Evolutionary conservation across 345 rosid genomes (phyloP).

Genomic region (Euphorbia tirucalli): DNA sequence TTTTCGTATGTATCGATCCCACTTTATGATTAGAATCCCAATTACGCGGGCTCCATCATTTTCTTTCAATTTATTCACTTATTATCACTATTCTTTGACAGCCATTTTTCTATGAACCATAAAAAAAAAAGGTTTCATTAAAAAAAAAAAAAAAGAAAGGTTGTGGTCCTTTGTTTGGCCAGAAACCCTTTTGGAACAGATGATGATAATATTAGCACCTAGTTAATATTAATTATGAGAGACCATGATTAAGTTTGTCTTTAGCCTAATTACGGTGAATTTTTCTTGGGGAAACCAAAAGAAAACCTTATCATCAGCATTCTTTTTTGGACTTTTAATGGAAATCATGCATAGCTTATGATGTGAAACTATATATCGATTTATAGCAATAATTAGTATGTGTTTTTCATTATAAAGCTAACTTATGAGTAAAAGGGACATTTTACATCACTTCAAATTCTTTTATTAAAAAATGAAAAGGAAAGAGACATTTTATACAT

Average conservation of each 20-base stretch:
- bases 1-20: not conserved
- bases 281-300: not conserved
- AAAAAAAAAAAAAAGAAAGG: too few relatives aligned
- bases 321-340: constrained; percentile 8
- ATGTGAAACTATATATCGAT: not conserved
- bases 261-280: not conserved
- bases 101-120: not conserved
- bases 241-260: not conserved
- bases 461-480: not conserved
- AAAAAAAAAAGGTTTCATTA: too few relatives aligned
- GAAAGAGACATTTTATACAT: not conserved
- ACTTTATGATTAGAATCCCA: constrained; percentile 19
- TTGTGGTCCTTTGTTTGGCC: not conserved
- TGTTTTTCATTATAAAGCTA: not conserved
- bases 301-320: constrained; percentile 20
- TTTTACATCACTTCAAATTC: not conserved
- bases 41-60: constrained; percentile 27
- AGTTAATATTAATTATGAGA: not conserved
- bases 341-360: not conserved
- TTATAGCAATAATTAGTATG: not conserved
- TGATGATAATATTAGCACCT: not conserved
- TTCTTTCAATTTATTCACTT: not conserved
- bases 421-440: not conserved
- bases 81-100: not conserved
- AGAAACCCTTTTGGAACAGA: not conserved